These are phyloP conservation scores for Microbotryum violaceum DNA, from an alignment of 1,284 basidiomycete genomes.

Conservation along the genomic window DNA sequence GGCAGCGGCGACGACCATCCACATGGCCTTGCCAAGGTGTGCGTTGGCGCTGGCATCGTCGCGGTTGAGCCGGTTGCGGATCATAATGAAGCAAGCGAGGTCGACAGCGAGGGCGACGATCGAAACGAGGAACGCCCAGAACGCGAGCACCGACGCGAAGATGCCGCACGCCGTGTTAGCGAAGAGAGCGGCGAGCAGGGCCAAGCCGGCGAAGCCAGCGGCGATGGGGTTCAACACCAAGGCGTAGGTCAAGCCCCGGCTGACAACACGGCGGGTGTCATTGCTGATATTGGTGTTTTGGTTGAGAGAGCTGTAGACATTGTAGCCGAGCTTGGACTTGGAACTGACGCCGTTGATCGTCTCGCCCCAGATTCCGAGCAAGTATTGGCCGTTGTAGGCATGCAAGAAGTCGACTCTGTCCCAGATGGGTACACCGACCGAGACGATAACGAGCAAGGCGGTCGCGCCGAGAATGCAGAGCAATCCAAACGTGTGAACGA, in stretches of 20 bases:
- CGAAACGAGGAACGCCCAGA: conserved; percentile 25
- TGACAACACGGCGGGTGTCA: conserved; percentile 2
- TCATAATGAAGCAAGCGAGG: conserved; percentile 23
- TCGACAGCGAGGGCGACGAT: conserved; percentile 21
- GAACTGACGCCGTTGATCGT: conserved; percentile 1
- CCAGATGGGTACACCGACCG: conserved; percentile 20
- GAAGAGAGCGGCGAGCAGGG: conserved; percentile 21
- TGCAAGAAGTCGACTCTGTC: conserved; percentile 17
- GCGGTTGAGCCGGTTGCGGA: conserved; percentile 17
- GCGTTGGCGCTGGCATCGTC: conserved; percentile 9
- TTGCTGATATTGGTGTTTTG: background rate
- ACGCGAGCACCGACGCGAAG: conserved; percentile 14
- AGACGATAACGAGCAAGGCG: conserved; percentile 5
- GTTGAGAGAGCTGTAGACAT: conserved; percentile 3
- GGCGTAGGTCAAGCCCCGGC: conserved; percentile 12
- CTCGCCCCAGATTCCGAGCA: conserved; percentile 19
- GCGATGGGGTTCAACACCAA: conserved; percentile 28
- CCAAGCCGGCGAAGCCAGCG: conserved; percentile 24
- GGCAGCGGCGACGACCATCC: conserved; percentile 28
- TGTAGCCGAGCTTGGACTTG: conserved; percentile 13
- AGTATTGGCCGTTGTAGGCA: background rate
- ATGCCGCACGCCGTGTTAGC: conserved; percentile 26
- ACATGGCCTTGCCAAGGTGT: conserved; percentile 10
- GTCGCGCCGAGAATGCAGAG: conserved; percentile 20
- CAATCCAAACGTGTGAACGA: conserved; percentile 19